Conservation (phyloP, 148 eudicot species). For the Diospyros lotus region DNA sequence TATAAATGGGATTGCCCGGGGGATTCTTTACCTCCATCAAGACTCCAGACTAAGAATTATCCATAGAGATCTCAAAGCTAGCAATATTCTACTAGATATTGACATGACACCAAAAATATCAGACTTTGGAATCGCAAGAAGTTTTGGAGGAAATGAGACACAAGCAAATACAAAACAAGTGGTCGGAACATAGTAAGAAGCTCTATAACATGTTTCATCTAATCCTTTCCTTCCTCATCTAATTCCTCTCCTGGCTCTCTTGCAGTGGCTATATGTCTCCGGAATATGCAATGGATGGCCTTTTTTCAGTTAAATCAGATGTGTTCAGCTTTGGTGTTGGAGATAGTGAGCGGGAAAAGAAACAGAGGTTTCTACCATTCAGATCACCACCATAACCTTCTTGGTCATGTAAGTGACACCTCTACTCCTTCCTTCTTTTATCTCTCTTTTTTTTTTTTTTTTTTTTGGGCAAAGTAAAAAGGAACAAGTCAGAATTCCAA, state of each 20-base stretch:
- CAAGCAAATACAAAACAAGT: slow-evolving; percentile 11
- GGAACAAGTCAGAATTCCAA: too few relatives aligned
- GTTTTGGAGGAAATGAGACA: slow-evolving; percentile 9
- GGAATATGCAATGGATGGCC: slow-evolving; percentile 18
- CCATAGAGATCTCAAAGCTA: slow-evolving; percentile 5
- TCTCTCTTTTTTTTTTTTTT: neutral
- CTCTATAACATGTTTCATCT: neutral
- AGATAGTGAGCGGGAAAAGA: slow-evolving; percentile 17
- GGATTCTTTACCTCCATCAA: slow-evolving; percentile 7
- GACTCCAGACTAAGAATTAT: slow-evolving; percentile 6
- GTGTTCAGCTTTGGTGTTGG: slow-evolving; percentile 22
- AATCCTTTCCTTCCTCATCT: neutral
- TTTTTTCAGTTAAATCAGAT: slow-evolving; percentile 22
- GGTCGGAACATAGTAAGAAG: slow-evolving; percentile 13
- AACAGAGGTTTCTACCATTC: slow-evolving; percentile 19
- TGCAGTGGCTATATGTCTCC: slow-evolving; percentile 30
- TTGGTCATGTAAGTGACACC: slow-evolving; percentile 18
- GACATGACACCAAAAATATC: slow-evolving; percentile 21
- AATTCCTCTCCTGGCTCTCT: neutral
- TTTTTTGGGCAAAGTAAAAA: neutral
- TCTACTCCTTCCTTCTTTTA: neutral
- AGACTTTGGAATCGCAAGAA: slow-evolving; percentile 16
- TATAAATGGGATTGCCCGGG: slow-evolving; percentile 7
- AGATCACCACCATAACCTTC: slow-evolving; percentile 16
- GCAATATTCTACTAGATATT: slow-evolving; percentile 13